A percentile compares a stretch with the other conserved stretches of the same genome.
These are phyloP conservation scores for Meira miltonrushii DNA, from an alignment of 1,284 basidiomycete species.

Conservation along the genomic window DNA sequence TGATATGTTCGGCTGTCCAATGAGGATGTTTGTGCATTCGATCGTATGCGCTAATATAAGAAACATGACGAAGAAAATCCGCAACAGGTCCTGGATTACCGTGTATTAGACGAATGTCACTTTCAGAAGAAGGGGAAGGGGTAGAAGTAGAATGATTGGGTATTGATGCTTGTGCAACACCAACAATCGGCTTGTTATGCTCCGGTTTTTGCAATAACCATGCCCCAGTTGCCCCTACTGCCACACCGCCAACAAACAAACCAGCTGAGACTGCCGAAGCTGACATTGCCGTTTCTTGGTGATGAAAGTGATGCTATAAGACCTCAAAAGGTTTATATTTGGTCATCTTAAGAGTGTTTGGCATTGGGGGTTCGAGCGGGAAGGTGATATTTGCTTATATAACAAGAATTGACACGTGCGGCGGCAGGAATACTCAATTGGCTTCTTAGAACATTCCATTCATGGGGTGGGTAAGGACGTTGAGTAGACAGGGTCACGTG, in stretches of 20 bases:
- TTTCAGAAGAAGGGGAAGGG: not conserved
- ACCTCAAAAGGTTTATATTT: no score
- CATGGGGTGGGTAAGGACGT: no score
- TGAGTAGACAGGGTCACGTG: no score
- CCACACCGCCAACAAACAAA: conserved; percentile 2
- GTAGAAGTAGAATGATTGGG: not conserved
- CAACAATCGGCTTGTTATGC: not conserved
- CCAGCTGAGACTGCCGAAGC: not conserved
- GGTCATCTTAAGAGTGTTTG: no score
- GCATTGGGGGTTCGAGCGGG: no score
- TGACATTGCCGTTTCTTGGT: no score
- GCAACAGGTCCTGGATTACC: conserved; percentile 67
- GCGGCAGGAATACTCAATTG: no score
- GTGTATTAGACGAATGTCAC: not conserved
- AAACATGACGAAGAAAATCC: conserved; percentile 71
- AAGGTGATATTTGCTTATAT: no score
- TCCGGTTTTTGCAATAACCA: not conserved
- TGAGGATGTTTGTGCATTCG: conserved; percentile 81
- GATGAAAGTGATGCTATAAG: no score
- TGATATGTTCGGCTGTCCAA: conserved; percentile 92
- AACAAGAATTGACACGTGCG: no score
- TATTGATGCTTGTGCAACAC: not conserved
- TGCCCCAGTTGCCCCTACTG: conserved; percentile 7
- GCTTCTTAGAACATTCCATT: no score
- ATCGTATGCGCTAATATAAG: conserved; percentile 86